Evolutionary conservation across 2,329 filamentous ascomycete genomes (phyloP).

Genomic region (Magnaporthales sp.): DNA sequence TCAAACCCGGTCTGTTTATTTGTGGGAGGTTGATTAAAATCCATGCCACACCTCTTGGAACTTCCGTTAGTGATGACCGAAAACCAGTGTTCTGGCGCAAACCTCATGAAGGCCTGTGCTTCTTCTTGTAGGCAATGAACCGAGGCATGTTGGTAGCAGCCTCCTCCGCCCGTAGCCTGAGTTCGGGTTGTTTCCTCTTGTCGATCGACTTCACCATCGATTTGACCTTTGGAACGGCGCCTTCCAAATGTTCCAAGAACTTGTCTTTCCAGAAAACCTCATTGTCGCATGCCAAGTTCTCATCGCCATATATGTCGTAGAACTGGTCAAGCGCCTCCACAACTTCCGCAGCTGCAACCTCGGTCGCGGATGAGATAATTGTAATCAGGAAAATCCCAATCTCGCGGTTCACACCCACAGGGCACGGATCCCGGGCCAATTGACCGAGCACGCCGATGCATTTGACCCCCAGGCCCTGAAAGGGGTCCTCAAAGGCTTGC

Average conservation of each 20-base stretch:
- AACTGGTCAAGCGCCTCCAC: slow-evolving; percentile 59
- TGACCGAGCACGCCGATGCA: slow-evolving; percentile 59
- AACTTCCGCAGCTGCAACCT: slow-evolving; percentile 37
- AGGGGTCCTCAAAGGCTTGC: slow-evolving; percentile 38
- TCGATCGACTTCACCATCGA: slow-evolving; percentile 52
- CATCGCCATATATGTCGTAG: slow-evolving; percentile 60
- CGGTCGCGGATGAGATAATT: slow-evolving; percentile 39
- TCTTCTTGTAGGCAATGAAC: slow-evolving; percentile 58
- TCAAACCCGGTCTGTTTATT: neutral
- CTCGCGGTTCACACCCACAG: slow-evolving; percentile 47
- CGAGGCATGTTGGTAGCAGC: slow-evolving; percentile 49
- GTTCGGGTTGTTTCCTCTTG: slow-evolving; percentile 46
- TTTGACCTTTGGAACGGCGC: slow-evolving; percentile 42
- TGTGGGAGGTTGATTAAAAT: neutral
- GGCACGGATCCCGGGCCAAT: slow-evolving; percentile 47
- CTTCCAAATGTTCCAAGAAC: slow-evolving; percentile 51
- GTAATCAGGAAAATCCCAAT: slow-evolving; percentile 55
- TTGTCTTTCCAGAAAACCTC: slow-evolving; percentile 56
- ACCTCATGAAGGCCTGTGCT: slow-evolving; percentile 24
- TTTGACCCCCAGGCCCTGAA: slow-evolving; percentile 56
- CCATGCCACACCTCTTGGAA: neutral
- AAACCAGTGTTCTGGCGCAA: neutral
- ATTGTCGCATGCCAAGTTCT: slow-evolving; percentile 46
- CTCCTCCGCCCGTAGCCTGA: slow-evolving; percentile 53
- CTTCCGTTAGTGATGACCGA: neutral